Evolutionary conservation across 371 early-diverging fungal genomes (phyloP), one percentile per base, ranked within the genome.

Genomic region (Entomophthora muscae): DNA sequence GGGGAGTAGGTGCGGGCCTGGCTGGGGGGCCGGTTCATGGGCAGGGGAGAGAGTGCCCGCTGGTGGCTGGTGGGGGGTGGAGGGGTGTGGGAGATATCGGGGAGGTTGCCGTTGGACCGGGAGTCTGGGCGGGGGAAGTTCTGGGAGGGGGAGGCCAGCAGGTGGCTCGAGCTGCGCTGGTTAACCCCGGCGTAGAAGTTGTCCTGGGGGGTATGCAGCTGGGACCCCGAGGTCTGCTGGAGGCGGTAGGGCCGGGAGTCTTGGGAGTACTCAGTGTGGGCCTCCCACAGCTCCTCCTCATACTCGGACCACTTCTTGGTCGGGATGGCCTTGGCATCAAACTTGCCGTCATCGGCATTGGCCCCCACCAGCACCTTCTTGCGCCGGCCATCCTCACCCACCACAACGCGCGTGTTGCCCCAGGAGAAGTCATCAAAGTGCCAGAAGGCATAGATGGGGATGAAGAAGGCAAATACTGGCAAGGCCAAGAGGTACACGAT

Each of bases 401-500:
- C 74, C 0, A 90, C 90, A 32, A 85, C 68, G n/a, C n/a, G n/a
- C n/a, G n/a, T n/a, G n/a, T n/a, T n/a, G n/a, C n/a, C n/a, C n/a
- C n/a, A n/a, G n/a, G n/a, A n/a, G n/a, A n/a, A n/a, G n/a, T n/a
- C n/a, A n/a, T n/a, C n/a, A n/a, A n/a, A n/a, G n/a, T n/a, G n/a
- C n/a, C n/a, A n/a, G n/a, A n/a, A n/a, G n/a, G n/a, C n/a, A n/a
- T n/a, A n/a, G n/a, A n/a, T n/a, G 3, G 91, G 91, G 64, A 90
- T 82, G 30, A 83, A 77, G 69, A 89, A 89, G 17, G 84, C 79
- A 69, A 87, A 91, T 53, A 90, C 71, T 0, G 91, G 91, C 61
- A 90, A 82, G 21, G 91, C 90, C 31, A 90, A 65, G n/a, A 91
- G 72, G 63, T 89, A 88, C 23, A 97, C 83, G 63, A 95, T 80